These are phyloP conservation scores for Chaetothyriales sp. DNA, from an alignment of 2,329 filamentous ascomycete genomes.

Conservation along the genomic window DNA sequence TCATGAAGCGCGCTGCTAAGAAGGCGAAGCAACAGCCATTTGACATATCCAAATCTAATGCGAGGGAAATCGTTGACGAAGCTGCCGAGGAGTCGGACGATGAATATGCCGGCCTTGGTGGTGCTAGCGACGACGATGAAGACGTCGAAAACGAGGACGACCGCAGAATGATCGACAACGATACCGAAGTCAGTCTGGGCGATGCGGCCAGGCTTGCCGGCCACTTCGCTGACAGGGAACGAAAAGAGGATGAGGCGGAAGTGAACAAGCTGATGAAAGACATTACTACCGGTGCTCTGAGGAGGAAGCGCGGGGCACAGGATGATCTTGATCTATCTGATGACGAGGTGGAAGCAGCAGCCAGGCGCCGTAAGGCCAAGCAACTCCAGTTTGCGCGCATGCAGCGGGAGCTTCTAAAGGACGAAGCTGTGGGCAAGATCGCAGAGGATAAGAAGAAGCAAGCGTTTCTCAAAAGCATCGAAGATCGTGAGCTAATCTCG, in stretches of 20 bases:
- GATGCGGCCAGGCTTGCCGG: conserved; percentile 72
- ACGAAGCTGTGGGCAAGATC: conserved; percentile 82
- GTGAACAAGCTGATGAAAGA: conserved; percentile 87
- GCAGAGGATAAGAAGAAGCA: conserved; percentile 76
- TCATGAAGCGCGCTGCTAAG: conserved; percentile 52
- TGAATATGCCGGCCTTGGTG: conserved; percentile 88
- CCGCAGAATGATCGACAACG: conserved; percentile 78
- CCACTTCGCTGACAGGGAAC: conserved; percentile 69
- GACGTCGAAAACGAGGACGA: conserved; percentile 60
- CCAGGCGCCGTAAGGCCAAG: conserved; percentile 64
- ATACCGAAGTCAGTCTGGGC: conserved; percentile 53
- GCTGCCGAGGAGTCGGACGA: conserved; percentile 93
- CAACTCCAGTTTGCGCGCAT: conserved; percentile 79
- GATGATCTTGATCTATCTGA: conserved; percentile 76
- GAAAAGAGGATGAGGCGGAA: conserved; percentile 66
- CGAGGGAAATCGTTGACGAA: conserved; percentile 75
- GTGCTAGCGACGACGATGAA: conserved; percentile 72
- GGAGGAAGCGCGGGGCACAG: conserved; percentile 58
- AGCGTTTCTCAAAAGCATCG: conserved; percentile 80
- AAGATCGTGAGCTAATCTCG: conserved; percentile 56
- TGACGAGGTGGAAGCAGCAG: conserved; percentile 65
- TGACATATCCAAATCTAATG: conserved; percentile 74
- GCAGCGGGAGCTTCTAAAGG: conserved; percentile 71
- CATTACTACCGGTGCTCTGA: conserved; percentile 73
- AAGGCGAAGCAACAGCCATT: conserved; percentile 44